Percentiles rank a stretch among this genome's conserved stretches.
Conservation (phyloP, 441 rosid species). For the Pelargonium cotyledonis region DNA sequence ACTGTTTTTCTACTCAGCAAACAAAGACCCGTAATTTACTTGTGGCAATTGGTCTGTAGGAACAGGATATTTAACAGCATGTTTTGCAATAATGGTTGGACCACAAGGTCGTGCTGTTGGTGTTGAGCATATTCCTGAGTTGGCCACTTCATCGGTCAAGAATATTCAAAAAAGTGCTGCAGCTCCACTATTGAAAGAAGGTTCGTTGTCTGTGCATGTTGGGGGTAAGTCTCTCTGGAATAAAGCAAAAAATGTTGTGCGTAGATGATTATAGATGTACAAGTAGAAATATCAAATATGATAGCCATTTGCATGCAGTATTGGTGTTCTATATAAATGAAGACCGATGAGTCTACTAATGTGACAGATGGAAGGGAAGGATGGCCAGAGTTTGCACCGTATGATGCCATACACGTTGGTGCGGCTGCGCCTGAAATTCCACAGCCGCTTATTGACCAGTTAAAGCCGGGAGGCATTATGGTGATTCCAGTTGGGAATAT, state of each 20-base stretch:
- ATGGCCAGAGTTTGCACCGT: conserved; percentile 75
- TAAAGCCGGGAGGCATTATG: conserved; percentile 91
- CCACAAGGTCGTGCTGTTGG: conserved; percentile 69
- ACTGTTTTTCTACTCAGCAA: too few relatives aligned
- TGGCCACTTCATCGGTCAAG: conserved; percentile 54
- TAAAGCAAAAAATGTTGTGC: not conserved
- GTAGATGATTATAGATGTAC: not conserved
- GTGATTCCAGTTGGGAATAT: conserved; percentile 85
- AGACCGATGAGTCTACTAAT: too few relatives aligned
- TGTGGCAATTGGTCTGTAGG: conserved; percentile 33
- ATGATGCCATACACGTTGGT: conserved; percentile 90
- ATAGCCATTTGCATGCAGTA: not conserved
- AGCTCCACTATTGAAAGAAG: conserved; percentile 58
- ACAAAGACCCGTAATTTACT: not conserved
- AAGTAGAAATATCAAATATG: too few relatives aligned
- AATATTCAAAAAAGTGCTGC: conserved; percentile 68
- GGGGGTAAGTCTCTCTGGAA: conserved; percentile 49
- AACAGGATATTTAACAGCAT: conserved; percentile 89
- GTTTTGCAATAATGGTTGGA: conserved; percentile 89
- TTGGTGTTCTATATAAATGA: too few relatives aligned
- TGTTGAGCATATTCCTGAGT: conserved; percentile 82
- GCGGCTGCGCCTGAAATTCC: conserved; percentile 80
- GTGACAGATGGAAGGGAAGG: conserved; percentile 79
- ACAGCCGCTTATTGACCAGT: conserved; percentile 60
- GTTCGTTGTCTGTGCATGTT: conserved; percentile 62